These are phyloP conservation scores for Ceratobasidium sp. DNA, from an alignment of 1,284 basidiomycete genomes.

Conservation along the genomic window DNA sequence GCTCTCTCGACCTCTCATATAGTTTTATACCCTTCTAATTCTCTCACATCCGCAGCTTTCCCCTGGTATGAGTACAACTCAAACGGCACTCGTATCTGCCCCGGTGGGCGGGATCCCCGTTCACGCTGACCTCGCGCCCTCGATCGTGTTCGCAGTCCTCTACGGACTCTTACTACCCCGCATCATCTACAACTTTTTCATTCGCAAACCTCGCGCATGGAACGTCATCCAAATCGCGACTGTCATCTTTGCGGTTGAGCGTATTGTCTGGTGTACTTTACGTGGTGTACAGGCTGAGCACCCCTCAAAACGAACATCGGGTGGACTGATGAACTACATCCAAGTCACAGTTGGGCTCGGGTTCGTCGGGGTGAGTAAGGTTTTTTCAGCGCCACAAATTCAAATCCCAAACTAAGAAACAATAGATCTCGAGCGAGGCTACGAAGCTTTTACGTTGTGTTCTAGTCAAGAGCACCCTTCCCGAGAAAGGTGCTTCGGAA, in stretches of 20 bases:
- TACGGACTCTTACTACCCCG: conserved; percentile 57
- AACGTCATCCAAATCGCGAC: conserved; percentile 36
- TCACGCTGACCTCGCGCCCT: conserved; percentile 57
- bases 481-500: conserved; percentile 27
- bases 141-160: conserved; percentile 57
- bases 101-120: conserved; percentile 58
- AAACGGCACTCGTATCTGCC: conserved; percentile 52
- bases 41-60: no score
- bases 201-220: conserved; percentile 46
- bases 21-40: no score
- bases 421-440: conserved; percentile 20
- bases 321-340: conserved; percentile 35
- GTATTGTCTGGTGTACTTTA: conserved; percentile 34
- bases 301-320: conserved; percentile 25
- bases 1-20: no score
- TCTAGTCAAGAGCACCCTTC: conserved; percentile 22
- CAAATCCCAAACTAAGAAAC: background rate
- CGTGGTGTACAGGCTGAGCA: conserved; percentile 32
- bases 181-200: conserved; percentile 55
- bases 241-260: conserved; percentile 32
- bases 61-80: background rate
- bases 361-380: conserved; percentile 24
- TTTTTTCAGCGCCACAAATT: background rate
- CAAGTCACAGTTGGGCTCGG: conserved; percentile 39
- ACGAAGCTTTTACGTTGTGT: conserved; percentile 22